Evolutionary conservation across 176 grass and related monocot species (phyloP), one percentile per base, ranked within the genome.

Genomic region (Bolboschoenus planiculmis): DNA sequence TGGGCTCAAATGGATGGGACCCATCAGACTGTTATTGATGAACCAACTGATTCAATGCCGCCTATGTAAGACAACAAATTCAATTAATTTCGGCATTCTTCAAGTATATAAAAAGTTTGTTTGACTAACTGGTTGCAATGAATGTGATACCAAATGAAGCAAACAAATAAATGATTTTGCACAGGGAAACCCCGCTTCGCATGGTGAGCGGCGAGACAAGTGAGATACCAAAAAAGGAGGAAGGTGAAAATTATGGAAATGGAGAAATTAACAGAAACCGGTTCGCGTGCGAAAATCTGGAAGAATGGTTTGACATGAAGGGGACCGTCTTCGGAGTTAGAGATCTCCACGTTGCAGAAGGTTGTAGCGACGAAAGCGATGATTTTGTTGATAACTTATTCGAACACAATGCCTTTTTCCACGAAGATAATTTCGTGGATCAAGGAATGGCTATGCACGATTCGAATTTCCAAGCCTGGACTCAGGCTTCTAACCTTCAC

Each of bases 321-420:
- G 42, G 46, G 5, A 26, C 44, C 43, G 18, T 29, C 10, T 31
- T 50, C 18, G 44, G 26, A 50, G 4, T 0, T 1, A 44, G 26
- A 9, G 72, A 76, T 16, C 46, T 30, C 42, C 72, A 7, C 42
- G 6, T 27, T 75, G 10, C 43, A 7, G 72, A 76, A 51, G 72
- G 72, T 5, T 76, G 26, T 16, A 33, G 44, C 43, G 51, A 76
- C 6, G 44, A 76, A 31, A 51, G 27, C 72, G 51, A 76, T 20
- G 72, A 76, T 26, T 76, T 76, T 76, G 72, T 76, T 1, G 15
- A 76, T 7, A 48, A 76, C 24, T 76, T 76, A 2, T 76, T 76
- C 7, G 72, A 51, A 18, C 44, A 76, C 26, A 76, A 30, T 76
- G 44, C 46, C 3, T 51, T 29, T 9, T 76, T 50, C 15, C 72